Conservation (phyloP, 2,329 filamentous ascomycete species). For the Aspergillus calidoustus region DNA sequence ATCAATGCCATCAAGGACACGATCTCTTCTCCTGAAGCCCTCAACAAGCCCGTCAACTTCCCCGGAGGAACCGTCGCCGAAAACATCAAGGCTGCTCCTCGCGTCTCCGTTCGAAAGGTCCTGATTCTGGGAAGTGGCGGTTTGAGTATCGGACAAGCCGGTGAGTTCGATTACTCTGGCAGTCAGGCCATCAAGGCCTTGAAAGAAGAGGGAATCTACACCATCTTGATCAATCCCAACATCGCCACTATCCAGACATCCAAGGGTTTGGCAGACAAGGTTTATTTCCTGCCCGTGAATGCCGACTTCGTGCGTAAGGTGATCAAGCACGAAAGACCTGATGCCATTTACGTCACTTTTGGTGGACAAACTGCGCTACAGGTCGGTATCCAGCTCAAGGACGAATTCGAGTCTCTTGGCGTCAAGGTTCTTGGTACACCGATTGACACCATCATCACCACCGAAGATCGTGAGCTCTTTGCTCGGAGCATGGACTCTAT, state of each 20-base stretch:
- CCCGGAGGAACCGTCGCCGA: conserved; percentile 82
- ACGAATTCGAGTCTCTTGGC: conserved; percentile 90
- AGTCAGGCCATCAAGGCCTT: conserved; percentile 98
- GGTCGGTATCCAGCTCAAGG: conserved; percentile 95
- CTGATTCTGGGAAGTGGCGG: conserved; percentile 93
- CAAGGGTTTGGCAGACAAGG: conserved; percentile 96
- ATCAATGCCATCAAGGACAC: conserved; percentile 80
- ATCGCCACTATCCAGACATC: conserved; percentile 99
- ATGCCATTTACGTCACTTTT: conserved; percentile 97
- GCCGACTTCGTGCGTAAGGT: conserved; percentile 98
- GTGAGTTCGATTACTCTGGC: conserved; percentile 98
- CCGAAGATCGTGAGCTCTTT: conserved; percentile 96
- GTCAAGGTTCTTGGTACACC: conserved; percentile 95
- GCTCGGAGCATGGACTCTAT: conserved; percentile 98
- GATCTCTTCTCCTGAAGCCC: conserved; percentile 66
- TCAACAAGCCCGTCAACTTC: conserved; percentile 78
- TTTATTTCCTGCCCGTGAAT: conserved; percentile 97
- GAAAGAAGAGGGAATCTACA: conserved; percentile 98
- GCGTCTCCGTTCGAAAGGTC: conserved; percentile 89
- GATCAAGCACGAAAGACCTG: conserved; percentile 89
- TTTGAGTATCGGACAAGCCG: conserved; percentile 95
- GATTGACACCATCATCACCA: conserved; percentile 97
- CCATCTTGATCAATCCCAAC: conserved; percentile 97
- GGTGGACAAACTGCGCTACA: conserved; percentile 96
- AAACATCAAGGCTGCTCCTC: conserved; percentile 75